These are phyloP conservation scores for Termitomyces sp. DNA, from an alignment of 768 basidiomycete species.

Conservation along the genomic window DNA sequence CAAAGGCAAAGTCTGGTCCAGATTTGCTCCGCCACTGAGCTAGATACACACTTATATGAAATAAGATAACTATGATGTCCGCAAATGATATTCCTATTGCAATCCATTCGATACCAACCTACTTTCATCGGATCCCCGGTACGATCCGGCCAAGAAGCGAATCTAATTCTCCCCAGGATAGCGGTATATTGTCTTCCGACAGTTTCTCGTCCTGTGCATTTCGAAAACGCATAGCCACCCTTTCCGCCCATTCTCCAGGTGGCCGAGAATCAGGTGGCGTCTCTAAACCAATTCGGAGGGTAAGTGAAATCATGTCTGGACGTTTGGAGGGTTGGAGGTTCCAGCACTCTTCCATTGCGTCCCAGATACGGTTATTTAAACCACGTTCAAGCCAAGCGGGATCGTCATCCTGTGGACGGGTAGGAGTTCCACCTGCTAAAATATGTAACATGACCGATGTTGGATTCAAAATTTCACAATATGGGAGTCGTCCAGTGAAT, in stretches of 20 bases:
- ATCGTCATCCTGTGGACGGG: conserved; percentile 6
- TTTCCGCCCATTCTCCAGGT: background rate
- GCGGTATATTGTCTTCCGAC: background rate
- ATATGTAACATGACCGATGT: conserved; percentile 14
- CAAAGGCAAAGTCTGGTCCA: too few relatives aligned
- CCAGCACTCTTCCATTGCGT: conserved; percentile 23
- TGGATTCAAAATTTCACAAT: conserved; percentile 15
- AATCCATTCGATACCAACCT: too few relatives aligned
- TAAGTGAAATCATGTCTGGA: conserved; percentile 9
- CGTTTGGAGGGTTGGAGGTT: conserved; percentile 13
- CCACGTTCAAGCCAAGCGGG: conserved; percentile 10
- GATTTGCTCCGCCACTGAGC: too few relatives aligned
- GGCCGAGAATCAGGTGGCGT: background rate
- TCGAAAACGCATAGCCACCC: background rate
- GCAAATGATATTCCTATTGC: too few relatives aligned
- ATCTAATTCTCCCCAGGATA: background rate
- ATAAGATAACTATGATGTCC: too few relatives aligned
- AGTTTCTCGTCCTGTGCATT: background rate
- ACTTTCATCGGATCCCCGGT: too few relatives aligned
- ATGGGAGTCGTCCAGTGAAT: conserved; percentile 20
- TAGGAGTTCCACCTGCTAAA: conserved; percentile 15
- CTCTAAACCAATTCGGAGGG: background rate
- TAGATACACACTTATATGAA: too few relatives aligned
- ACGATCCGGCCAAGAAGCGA: background rate
- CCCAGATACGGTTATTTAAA: conserved; percentile 19